Evolutionary conservation across 169 alveolate genomes (phyloP).

Genomic region (Plasmodium billcollinsi): DNA sequence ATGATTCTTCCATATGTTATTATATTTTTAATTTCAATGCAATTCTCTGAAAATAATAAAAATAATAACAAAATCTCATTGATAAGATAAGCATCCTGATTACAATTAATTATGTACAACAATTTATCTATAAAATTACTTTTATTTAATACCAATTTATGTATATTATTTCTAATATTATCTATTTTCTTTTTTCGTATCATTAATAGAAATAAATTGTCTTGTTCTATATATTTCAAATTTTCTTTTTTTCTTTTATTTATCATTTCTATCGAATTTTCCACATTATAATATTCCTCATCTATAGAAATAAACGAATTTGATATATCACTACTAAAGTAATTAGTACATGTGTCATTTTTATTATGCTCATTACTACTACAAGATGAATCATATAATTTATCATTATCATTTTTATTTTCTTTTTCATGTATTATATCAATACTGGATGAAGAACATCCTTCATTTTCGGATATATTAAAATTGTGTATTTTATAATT

Average conservation of each 20-base stretch:
- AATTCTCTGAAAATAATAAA: slow-evolving; percentile 23
- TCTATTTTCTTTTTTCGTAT: slow-evolving; percentile 13
- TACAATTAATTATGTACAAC: slow-evolving; percentile 19
- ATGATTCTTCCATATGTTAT: slow-evolving; percentile 55
- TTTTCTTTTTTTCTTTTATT: slow-evolving; percentile 19
- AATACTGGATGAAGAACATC: too few relatives aligned
- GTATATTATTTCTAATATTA: slow-evolving; percentile 47
- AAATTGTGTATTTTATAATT: not conserved
- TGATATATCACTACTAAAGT: slow-evolving; percentile 37
- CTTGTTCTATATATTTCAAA: slow-evolving; percentile 16
- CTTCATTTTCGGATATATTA: not conserved
- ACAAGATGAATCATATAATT: not conserved
- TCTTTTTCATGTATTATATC: not conserved
- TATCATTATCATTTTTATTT: too few relatives aligned
- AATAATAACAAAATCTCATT: slow-evolving; percentile 51
- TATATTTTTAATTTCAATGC: slow-evolving; percentile 44
- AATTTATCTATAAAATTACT: slow-evolving; percentile 26
- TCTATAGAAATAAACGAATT: slow-evolving; percentile 22
- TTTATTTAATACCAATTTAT: slow-evolving; percentile 43
- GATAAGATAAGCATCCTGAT: slow-evolving; percentile 65
- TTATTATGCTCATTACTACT: slow-evolving; percentile 9
- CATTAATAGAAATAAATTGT: slow-evolving; percentile 48
- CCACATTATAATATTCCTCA: slow-evolving; percentile 12
- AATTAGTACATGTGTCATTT: not conserved
- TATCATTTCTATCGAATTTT: not conserved